Evolutionary conservation across 352 stramenopile genomes (phyloP).

Genomic region (Sclerospora graminicola): DNA sequence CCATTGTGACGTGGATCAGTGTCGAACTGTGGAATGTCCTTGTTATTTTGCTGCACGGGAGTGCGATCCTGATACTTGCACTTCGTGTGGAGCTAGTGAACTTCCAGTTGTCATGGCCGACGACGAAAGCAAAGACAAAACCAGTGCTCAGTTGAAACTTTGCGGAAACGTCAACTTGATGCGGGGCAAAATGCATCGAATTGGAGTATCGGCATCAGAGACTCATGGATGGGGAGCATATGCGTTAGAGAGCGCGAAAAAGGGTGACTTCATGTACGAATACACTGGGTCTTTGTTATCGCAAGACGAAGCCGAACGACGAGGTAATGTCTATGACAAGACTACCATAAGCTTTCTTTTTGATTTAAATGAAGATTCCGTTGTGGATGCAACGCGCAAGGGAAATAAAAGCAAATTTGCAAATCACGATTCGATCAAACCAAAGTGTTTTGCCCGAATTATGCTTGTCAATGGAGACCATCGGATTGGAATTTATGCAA

Average conservation of each 20-base stretch:
- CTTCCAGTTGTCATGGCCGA: constrained; percentile 39
- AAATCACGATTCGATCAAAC: constrained; percentile 70
- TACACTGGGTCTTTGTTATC: constrained; percentile 88
- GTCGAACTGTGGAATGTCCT: constrained; percentile 44
- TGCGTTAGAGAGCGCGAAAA: constrained; percentile 36
- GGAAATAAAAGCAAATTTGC: constrained; percentile 95
- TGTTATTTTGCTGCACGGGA: constrained; percentile 64
- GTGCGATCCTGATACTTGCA: constrained; percentile 62
- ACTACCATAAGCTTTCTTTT: constrained; percentile 90
- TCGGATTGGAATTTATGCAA: constrained; percentile 91
- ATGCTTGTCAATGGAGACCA: constrained; percentile 88
- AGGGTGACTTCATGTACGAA: constrained; percentile 74
- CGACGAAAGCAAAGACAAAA: constrained; percentile 19
- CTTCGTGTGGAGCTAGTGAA: constrained; percentile 54
- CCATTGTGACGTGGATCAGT: constrained; percentile 44
- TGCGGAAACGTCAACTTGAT: constrained; percentile 70
- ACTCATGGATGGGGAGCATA: constrained; percentile 75
- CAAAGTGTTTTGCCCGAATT: constrained; percentile 84
- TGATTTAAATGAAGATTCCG: constrained; percentile 87
- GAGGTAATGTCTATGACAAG: constrained; percentile 87
- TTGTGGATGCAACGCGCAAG: constrained; percentile 90
- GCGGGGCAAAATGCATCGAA: constrained; percentile 34
- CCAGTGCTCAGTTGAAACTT: constrained; percentile 25
- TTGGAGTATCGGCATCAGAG: constrained; percentile 45
- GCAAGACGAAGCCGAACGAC: constrained; percentile 79